A percentile compares a stretch with the other conserved stretches of the same genome.
phyloP scores from a whole-genome alignment of 768 basidiomycete species.

The Phylloporus sp. region DNA sequence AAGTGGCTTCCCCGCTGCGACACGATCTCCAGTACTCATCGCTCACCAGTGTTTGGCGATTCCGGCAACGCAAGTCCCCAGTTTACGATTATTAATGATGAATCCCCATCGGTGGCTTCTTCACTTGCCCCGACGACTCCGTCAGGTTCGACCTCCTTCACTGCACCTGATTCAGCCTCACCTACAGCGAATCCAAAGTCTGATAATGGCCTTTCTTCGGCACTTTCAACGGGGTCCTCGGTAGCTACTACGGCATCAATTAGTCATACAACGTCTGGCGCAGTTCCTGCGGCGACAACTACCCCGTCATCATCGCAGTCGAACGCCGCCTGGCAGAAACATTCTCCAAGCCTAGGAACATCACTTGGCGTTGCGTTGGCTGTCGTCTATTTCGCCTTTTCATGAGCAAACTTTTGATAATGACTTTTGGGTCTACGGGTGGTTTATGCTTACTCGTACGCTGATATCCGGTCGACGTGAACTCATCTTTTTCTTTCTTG shows the following conservation, averaged over 20 bases:
- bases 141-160: conserved; percentile 2
- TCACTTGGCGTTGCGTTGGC: conserved; percentile 17
- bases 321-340: conserved; percentile 25
- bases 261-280: background rate
- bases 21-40: background rate
- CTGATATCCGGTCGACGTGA: conserved; percentile 10
- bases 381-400: conserved; percentile 16
- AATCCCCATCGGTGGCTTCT: conserved; percentile 32
- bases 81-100: conserved; percentile 53
- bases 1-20: conserved; percentile 11
- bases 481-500: conserved; percentile 13
- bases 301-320: conserved; percentile 15
- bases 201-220: background rate
- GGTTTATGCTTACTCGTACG: conserved; percentile 5
- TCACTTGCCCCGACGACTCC: conserved; percentile 2
- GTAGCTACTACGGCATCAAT: background rate
- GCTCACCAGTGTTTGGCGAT: conserved; percentile 33
- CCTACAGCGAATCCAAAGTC: background rate
- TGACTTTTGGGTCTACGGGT: conserved; percentile 9
- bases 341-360: conserved; percentile 8
- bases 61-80: conserved; percentile 38
- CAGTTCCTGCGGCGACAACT: background rate
- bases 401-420: conserved; percentile 13
- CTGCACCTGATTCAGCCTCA: background rate
- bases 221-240: background rate